Percentiles rank a stretch among this genome's conserved stretches.
These are phyloP conservation scores for Colletotrichum cereale DNA, from an alignment of 2,329 filamentous ascomycete genomes.

Conservation along the genomic window DNA sequence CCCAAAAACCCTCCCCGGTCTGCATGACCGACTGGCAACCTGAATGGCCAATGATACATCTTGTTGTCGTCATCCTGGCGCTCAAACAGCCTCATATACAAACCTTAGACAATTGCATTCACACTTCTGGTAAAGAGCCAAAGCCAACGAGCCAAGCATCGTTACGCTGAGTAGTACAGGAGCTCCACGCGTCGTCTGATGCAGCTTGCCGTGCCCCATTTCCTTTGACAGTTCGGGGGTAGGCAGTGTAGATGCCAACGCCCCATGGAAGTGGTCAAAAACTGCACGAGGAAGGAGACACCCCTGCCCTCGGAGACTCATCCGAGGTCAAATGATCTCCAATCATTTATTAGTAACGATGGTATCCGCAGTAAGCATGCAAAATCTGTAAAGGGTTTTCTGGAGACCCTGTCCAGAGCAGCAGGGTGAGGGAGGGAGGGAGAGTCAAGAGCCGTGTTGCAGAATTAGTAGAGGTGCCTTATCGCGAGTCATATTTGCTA, in stretches of 20 bases:
- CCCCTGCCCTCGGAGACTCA: conserved; percentile 10
- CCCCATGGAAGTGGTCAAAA: conserved; percentile 12
- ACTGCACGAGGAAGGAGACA: neutral
- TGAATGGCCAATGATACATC: neutral
- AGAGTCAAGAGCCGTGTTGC: conserved; percentile 33
- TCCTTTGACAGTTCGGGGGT: conserved; percentile 26
- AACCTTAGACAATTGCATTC: neutral
- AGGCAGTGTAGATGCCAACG: neutral
- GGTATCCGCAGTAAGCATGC: conserved; percentile 14
- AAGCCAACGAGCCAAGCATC: conserved; percentile 2
- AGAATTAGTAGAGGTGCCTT: conserved; percentile 29
- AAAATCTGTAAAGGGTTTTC: conserved; percentile 19
- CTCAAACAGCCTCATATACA: conserved; percentile 16
- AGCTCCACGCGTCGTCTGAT: conserved; percentile 20
- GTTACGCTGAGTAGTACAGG: neutral
- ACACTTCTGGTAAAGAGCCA: neutral
- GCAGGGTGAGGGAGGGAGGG: conserved; percentile 4
- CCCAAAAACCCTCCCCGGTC: neutral
- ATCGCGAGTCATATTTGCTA: conserved; percentile 38
- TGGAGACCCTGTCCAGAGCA: conserved; percentile 22
- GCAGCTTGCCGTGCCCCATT: conserved; percentile 5
- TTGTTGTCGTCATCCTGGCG: conserved; percentile 4
- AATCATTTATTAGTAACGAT: neutral
- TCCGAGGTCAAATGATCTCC: conserved; percentile 20
- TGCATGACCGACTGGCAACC: neutral